Evolutionary conservation across 2,329 filamentous ascomycete species (phyloP).

Genomic region (Xylaria sp.): DNA sequence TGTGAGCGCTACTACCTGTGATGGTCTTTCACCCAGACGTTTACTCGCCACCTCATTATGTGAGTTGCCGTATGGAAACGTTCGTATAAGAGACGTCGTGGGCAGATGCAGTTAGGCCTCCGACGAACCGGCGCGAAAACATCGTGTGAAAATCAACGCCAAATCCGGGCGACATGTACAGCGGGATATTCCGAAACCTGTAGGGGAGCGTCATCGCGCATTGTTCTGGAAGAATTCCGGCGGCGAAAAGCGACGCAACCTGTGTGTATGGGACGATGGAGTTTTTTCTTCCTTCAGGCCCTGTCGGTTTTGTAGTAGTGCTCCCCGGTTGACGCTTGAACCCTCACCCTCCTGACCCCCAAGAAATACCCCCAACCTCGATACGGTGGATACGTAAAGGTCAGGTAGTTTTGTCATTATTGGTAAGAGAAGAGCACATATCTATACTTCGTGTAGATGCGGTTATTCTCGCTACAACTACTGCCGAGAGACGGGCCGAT

Average conservation of each 20-base stretch:
- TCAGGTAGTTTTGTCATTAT: constrained; percentile 8
- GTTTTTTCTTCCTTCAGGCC: background rate
- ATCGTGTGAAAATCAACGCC: constrained; percentile 4
- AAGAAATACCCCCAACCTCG: constrained; percentile 1
- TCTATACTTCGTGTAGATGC: constrained; percentile 10
- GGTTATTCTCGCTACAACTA: constrained; percentile 34
- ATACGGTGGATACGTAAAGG: background rate
- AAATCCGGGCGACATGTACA: constrained; percentile 8
- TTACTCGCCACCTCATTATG: background rate
- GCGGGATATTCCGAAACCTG: constrained; percentile 31
- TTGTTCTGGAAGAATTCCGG: constrained; percentile 37
- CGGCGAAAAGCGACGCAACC: constrained; percentile 19
- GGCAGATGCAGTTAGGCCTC: constrained; percentile 7
- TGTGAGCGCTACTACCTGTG: background rate
- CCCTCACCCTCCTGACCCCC: constrained; percentile 3
- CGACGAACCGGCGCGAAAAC: background rate
- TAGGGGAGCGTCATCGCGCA: constrained; percentile 34
- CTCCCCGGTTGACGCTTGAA: background rate
- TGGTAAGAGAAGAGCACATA: constrained; percentile 2
- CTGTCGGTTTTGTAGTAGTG: background rate
- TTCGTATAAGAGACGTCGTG: constrained; percentile 5
- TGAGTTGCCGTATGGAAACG: background rate
- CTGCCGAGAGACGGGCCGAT: constrained; percentile 38
- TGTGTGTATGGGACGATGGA: constrained; percentile 7
- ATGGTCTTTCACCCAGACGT: background rate